Conservation (phyloP, 192 early-diverging fungal genomes). For the Neocallimastix lanati region DNA sequence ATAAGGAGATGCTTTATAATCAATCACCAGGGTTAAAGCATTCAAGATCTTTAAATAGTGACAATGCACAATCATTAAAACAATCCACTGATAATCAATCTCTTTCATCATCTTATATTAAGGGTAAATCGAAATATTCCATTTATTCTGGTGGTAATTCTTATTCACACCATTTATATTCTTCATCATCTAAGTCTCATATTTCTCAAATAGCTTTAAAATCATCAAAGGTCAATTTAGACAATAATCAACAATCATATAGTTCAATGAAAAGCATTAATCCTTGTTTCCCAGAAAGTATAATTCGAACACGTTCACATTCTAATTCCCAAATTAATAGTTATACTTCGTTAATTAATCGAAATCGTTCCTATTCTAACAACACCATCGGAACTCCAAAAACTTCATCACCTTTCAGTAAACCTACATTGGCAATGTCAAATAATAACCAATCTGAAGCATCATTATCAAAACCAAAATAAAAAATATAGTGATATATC, state of each 20-base stretch:
- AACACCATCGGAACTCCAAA: not conserved
- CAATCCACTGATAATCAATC: not conserved
- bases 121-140: not conserved
- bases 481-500: too few species aligned
- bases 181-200: not conserved
- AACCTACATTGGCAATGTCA: not conserved
- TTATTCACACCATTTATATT: not conserved
- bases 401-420: not conserved
- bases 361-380: not conserved
- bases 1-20: not conserved
- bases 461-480: too few species aligned
- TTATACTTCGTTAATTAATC: not conserved
- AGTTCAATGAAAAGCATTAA: not conserved
- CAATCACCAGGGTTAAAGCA: not conserved
- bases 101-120: not conserved
- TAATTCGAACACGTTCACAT: not conserved
- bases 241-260: not conserved
- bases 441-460: not conserved
- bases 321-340: not conserved
- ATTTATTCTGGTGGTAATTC: not conserved
- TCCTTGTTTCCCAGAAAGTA: not conserved
- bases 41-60: not conserved
- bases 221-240: not conserved
- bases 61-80: not conserved
- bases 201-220: not conserved